Percentiles rank a stretch among this genome's conserved stretches.
Evolutionary conservation across 768 basidiomycete genomes (phyloP).

Genomic region (Boletus sp.): DNA sequence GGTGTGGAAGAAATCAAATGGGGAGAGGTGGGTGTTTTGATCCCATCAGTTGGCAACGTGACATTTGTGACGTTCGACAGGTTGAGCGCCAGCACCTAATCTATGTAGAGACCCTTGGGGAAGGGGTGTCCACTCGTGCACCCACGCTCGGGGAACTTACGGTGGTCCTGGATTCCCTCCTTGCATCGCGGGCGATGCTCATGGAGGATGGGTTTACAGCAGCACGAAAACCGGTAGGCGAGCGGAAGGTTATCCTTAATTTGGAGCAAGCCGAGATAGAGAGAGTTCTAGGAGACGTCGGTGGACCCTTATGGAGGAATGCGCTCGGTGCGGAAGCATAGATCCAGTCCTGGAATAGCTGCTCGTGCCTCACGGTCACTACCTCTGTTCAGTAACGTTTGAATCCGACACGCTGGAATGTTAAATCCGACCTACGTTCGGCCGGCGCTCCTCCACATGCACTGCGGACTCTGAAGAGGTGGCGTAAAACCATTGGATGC

Average conservation of each 20-base stretch:
- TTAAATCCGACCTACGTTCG: background rate
- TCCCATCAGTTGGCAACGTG: background rate
- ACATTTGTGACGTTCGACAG: slow-evolving; percentile 34
- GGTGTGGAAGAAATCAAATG: slow-evolving; percentile 88
- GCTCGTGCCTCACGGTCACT: background rate
- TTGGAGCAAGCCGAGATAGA: slow-evolving; percentile 84
- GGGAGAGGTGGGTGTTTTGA: slow-evolving; percentile 57
- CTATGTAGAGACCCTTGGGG: slow-evolving; percentile 63
- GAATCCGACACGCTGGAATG: background rate
- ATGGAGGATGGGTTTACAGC: slow-evolving; percentile 62
- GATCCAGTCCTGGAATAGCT: background rate
- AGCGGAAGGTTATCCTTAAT: slow-evolving; percentile 76
- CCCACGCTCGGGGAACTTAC: slow-evolving; percentile 63
- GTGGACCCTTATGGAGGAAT: slow-evolving; percentile 67
- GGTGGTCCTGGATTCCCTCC: slow-evolving; percentile 71
- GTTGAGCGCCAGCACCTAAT: slow-evolving; percentile 74
- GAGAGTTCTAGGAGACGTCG: slow-evolving; percentile 79
- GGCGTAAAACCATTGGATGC: background rate
- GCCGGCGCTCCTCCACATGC: background rate
- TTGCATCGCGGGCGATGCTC: slow-evolving; percentile 74
- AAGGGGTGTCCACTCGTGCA: slow-evolving; percentile 54
- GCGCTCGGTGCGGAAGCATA: slow-evolving; percentile 28
- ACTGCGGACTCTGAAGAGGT: background rate
- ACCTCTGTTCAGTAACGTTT: slow-evolving; percentile 1
- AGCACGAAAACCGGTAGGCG: slow-evolving; percentile 55